Evolutionary conservation across 106 monocot genomes (phyloP), one percentile per base, ranked within the genome.

Genomic region (Agapanthus africanus): DNA sequence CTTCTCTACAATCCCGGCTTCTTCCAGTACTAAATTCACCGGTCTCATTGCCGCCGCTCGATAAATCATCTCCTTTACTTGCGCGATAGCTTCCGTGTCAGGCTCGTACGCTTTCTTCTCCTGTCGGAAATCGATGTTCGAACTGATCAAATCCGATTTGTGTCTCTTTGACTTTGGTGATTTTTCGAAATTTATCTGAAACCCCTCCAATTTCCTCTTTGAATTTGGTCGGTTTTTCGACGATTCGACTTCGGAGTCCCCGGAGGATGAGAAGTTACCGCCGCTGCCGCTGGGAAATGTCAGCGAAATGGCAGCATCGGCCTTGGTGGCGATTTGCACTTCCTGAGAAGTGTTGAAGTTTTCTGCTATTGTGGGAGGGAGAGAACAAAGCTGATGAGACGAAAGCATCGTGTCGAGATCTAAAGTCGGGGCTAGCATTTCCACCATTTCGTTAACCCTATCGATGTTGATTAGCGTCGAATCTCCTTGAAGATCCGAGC

Each of bases 21-120:
- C 88, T 40, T 7, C 66, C 52, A 31, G 16, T 15, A 72, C 83
- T 0, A 79, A 33, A 28, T 27, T 74, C 67, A 93, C 81, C 11
- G 93, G 88, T 54, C 83, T 63, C 81, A 93, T 25, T 0, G 83
- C 88, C 3, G 93, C 93, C 1, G 93, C 92, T 13, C 80, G 56
- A 71, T 92, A 92, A 23, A 92, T 85, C 85, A 92, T 88, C 74
- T 92, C 88, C 72, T 92, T 92, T 74, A 88, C 78, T 41, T 81
- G 80, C 4, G 84, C 84, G 6, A 88, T 81, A 0, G 88, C 88
- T 65, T 88, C 88, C 2, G 78, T 71, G 71, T 88, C 84, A 0
- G 74, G 65, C 74, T 83, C 80, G 65, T 71, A 80, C 21, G 5
- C 10, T 2, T 26, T 49, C 37, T 26, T 49, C 32, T 85, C 77